Evolutionary conservation across 1,139 yeast species (phyloP).

Genomic region (Blastobotrys raffinosifermentans): DNA sequence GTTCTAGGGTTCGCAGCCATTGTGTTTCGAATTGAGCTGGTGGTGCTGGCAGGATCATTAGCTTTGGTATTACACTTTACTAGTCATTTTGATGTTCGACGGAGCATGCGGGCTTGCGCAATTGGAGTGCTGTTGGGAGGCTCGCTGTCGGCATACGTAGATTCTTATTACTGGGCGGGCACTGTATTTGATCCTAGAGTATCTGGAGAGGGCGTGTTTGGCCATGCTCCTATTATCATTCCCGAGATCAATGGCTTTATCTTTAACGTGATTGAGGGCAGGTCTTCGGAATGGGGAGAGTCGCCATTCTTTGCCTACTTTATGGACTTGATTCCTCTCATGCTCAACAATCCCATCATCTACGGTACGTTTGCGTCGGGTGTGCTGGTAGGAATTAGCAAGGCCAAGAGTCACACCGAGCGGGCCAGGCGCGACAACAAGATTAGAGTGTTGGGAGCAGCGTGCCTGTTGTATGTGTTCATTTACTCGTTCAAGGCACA

Average conservation of each 20-base stretch:
- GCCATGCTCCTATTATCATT: slow-evolving; percentile 27
- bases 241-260: slow-evolving; percentile 74
- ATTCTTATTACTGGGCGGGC: slow-evolving; percentile 67
- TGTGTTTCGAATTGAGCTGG: slow-evolving; percentile 69
- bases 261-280: slow-evolving; percentile 69
- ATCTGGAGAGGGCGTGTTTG: slow-evolving; percentile 32
- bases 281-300: slow-evolving; percentile 75
- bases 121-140: slow-evolving; percentile 56
- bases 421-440: slow-evolving; percentile 19
- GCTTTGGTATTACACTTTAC: slow-evolving; percentile 30
- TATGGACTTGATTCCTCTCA: slow-evolving; percentile 47
- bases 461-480: slow-evolving; percentile 50
- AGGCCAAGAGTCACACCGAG: background rate
- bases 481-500: slow-evolving; percentile 80
- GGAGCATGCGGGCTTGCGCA: slow-evolving; percentile 38
- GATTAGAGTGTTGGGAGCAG: slow-evolving; percentile 36
- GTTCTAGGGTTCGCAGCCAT: slow-evolving; percentile 59
- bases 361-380: slow-evolving; percentile 45
- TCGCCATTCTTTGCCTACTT: slow-evolving; percentile 72
- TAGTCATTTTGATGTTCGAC: slow-evolving; percentile 41
- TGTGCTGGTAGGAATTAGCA: slow-evolving; percentile 17
- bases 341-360: slow-evolving; percentile 57
- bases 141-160: slow-evolving; percentile 46
- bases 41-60: slow-evolving; percentile 49
- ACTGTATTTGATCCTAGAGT: background rate